Conservation (phyloP, 768 basidiomycete species). For the Podaxis carcinomalis region DNA sequence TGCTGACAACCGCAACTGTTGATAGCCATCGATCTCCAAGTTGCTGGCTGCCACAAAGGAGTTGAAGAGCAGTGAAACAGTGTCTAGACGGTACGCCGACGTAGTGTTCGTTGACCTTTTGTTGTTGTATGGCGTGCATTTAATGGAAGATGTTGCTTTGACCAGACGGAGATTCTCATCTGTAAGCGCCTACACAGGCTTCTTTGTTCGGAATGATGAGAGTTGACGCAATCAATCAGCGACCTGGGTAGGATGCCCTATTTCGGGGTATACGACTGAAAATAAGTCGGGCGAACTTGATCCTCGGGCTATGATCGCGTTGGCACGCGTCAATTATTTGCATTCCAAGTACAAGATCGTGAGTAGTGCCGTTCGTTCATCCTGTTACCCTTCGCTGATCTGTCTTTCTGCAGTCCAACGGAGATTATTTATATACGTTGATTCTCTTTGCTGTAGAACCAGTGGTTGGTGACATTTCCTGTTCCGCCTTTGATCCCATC, state of each 20-base stretch:
- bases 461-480: constrained; percentile 2
- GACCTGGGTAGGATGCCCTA: constrained; percentile 28
- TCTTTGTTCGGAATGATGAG: not conserved
- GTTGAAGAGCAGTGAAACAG: constrained; percentile 27
- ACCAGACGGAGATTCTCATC: constrained; percentile 41
- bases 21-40: constrained; percentile 42
- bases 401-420: constrained; percentile 21
- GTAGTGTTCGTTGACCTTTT: constrained; percentile 26
- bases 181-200: constrained; percentile 17
- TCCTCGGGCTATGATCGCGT: constrained; percentile 30
- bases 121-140: not conserved
- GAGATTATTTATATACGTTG: constrained; percentile 28
- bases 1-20: not conserved
- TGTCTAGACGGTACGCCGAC: constrained; percentile 43
- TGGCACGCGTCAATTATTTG: constrained; percentile 35
- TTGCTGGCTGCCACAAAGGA: constrained; percentile 38
- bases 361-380: constrained; percentile 8
- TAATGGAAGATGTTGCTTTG: constrained; percentile 4
- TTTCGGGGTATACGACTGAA: constrained; percentile 12
- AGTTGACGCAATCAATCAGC: constrained; percentile 14
- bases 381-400: not conserved
- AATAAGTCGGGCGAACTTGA: constrained; percentile 18
- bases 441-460: constrained; percentile 27
- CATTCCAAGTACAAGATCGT: constrained; percentile 36
- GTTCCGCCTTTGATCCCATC: not conserved